Evolutionary conservation across 2,329 filamentous ascomycete species (phyloP), one percentile per base, ranked within the genome.

Genomic region (Nannizziopsis arthrosporioides): DNA sequence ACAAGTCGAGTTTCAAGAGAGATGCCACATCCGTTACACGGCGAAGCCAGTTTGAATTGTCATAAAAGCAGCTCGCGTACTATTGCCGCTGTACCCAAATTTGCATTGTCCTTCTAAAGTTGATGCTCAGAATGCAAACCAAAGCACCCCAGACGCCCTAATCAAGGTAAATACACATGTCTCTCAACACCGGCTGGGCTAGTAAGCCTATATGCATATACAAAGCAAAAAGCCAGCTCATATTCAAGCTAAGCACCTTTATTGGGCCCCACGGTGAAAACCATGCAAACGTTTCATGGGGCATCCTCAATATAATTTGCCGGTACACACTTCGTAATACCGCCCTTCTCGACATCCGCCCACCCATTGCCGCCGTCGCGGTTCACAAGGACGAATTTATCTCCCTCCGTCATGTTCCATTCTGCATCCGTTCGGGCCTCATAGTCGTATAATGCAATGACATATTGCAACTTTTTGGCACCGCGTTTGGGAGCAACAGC

Each of bases 261-360:
- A 41, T 11, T 22, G 9, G 27, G 22, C 10, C n/a, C n/a, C 14
- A 10, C 9, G 8, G 14, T 17, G 18, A 27, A 14, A 42, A 31
- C n/a, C n/a, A n/a, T n/a, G 15, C 12, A 15, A 31, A n/a, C 19
- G 30, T 12, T 18, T 18, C 31, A 47, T 41, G 45, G 14, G 18
- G 15, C 54, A 27, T 82, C 77, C 67, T 88, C 84, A 51, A 96
- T 78, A 70, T 96, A 98, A 65, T 87, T 94, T 34, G 89, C 89
- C 40, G 92, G 92, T 47, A 98, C 92, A 63, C 88, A 94, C 61
- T 81, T 89, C 42, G 82, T 86, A 36, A 81, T 72, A 1, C 89
- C 89, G 14, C 86, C 88, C 66, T 86, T 88, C 70, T 96, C 92
- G 14, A 98, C 92, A 69, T 96, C 92, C 22, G 82, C 86, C 92